Percentiles rank a stretch among this genome's conserved stretches.
Evolutionary conservation across 148 eudicot genomes (phyloP).

Genomic region (Arbutus unedo): DNA sequence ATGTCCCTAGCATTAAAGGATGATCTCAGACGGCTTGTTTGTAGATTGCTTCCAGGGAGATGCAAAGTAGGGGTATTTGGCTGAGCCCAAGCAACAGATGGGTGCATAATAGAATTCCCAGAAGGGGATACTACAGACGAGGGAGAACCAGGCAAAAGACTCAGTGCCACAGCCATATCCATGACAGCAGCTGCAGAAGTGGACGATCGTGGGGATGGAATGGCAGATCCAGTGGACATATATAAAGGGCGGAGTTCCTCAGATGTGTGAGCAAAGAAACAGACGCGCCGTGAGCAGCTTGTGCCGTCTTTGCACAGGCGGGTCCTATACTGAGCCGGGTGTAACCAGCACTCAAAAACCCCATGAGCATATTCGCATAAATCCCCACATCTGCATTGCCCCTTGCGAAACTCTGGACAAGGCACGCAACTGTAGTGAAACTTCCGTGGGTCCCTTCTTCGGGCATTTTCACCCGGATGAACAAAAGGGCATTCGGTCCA

Average conservation of each 20-base stretch:
- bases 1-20: constrained; percentile 32
- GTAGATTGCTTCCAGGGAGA: constrained; percentile 21
- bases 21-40: constrained; percentile 31
- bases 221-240: constrained; percentile 51
- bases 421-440: constrained; percentile 58
- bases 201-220: constrained; percentile 47
- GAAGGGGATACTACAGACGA: neutral
- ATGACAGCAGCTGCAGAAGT: constrained; percentile 29
- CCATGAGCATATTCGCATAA: constrained; percentile 64
- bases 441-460: constrained; percentile 57
- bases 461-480: constrained; percentile 64
- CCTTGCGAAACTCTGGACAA: constrained; percentile 60
- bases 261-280: constrained; percentile 56
- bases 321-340: constrained; percentile 60
- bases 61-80: constrained; percentile 3
- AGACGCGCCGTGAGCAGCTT: constrained; percentile 50
- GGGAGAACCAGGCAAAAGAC: constrained; percentile 1
- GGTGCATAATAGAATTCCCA: constrained; percentile 4
- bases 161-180: constrained; percentile 10
- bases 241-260: constrained; percentile 55
- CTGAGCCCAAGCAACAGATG: neutral
- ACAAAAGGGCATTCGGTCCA: constrained; percentile 76
- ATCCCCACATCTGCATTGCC: constrained; percentile 51
- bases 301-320: constrained; percentile 57
- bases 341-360: constrained; percentile 65